Evolutionary conservation across 805 yeast genomes (phyloP).

Genomic region (Metschnikowia cubensis): DNA sequence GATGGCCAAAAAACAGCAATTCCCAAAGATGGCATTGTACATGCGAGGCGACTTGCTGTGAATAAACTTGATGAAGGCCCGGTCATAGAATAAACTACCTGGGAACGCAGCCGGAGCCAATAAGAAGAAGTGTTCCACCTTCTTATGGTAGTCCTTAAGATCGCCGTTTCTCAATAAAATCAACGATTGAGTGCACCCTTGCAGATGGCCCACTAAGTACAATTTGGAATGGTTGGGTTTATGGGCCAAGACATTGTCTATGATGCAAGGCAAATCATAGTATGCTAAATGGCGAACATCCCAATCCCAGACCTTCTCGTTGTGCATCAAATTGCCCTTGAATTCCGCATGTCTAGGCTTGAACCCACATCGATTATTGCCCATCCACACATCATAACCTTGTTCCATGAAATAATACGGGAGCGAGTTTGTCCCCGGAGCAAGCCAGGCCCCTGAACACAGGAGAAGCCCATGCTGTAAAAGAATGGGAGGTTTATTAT

Average conservation of each 20-base stretch:
- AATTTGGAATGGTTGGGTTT: constrained; percentile 44
- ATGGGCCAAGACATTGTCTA: constrained; percentile 52
- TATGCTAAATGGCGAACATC: constrained; percentile 78
- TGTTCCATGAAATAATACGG: constrained; percentile 51
- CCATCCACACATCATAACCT: constrained; percentile 88
- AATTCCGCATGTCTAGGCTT: constrained; percentile 53
- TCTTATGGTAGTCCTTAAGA: constrained; percentile 38
- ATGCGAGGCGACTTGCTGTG: constrained; percentile 44
- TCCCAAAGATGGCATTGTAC: constrained; percentile 63
- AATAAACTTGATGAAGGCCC: constrained; percentile 59
- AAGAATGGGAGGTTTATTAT: constrained; percentile 56
- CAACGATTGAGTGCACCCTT: constrained; percentile 87
- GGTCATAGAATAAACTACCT: constrained; percentile 65
- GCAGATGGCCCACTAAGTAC: constrained; percentile 78
- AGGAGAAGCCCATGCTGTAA: constrained; percentile 85
- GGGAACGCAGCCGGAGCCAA: constrained; percentile 92
- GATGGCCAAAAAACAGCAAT: constrained; percentile 70
- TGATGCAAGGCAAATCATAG: constrained; percentile 70
- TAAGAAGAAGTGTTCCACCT: constrained; percentile 66
- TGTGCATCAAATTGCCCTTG: constrained; percentile 35
- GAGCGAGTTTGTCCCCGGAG: constrained; percentile 76
- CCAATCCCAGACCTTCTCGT: constrained; percentile 85
- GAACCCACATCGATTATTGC: constrained; percentile 87
- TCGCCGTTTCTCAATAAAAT: constrained; percentile 52
- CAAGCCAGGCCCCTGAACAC: constrained; percentile 79